A percentile compares a stretch with the other conserved stretches of the same genome.
Conservation (phyloP, 345 rosid species). For the Mercurialis annua region DNA sequence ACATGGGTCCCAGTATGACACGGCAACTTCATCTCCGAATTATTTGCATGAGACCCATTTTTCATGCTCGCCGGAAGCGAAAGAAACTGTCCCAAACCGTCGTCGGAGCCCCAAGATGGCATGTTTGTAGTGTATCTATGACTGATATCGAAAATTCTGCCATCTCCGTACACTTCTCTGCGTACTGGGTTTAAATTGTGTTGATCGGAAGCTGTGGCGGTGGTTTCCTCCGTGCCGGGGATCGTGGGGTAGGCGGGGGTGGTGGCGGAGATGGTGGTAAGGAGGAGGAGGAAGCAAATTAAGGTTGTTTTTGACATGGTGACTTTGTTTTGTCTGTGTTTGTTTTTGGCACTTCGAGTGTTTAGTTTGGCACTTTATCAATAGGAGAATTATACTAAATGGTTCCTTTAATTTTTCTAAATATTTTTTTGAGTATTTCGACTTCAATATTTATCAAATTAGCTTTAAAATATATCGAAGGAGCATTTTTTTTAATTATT, state of each 20-base stretch:
- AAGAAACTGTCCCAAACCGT: conserved; percentile 57
- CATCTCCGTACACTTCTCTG: conserved; percentile 69
- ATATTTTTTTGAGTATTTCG: no score
- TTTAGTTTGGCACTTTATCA: no score
- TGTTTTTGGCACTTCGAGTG: no score
- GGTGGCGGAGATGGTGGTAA: conserved; percentile 18
- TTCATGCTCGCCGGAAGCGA: conserved; percentile 77
- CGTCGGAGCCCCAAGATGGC: conserved; percentile 47
- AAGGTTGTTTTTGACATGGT: not conserved
- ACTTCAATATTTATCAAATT: no score
- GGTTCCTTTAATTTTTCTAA: no score
- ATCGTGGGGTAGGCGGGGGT: conserved; percentile 36
- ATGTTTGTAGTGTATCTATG: conserved; percentile 54
- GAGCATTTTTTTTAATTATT: no score
- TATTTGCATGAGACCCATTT: conserved; percentile 73
- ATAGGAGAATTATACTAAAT: no score
- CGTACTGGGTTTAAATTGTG: conserved; percentile 47
- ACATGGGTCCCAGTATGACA: conserved; percentile 89
- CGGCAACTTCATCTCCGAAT: conserved; percentile 70
- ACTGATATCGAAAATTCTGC: conserved; percentile 68
- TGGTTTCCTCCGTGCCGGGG: conserved; percentile 33
- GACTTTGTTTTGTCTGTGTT: no score
- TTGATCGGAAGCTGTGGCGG: conserved; percentile 21
- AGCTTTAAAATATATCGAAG: no score
- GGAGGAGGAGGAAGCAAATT: not conserved